Conservation (phyloP, 352 stramenopile genomes). For the Pythium phragmiticola region DNA sequence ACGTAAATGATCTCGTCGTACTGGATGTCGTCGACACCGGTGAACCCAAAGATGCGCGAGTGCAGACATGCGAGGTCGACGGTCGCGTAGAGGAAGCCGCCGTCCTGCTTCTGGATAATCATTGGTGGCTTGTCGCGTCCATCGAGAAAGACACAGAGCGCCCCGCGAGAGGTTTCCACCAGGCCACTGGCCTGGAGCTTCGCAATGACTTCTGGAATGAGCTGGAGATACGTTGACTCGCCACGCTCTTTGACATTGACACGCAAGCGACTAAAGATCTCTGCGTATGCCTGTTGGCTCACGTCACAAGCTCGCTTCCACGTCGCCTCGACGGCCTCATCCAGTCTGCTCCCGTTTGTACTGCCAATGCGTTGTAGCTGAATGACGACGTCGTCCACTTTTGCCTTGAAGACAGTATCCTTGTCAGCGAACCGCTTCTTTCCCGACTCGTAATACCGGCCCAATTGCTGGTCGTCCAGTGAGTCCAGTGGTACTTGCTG, state of each 20-base stretch:
- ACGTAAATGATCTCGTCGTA: conserved; percentile 86
- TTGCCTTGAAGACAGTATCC: conserved; percentile 53
- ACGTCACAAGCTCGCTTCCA: conserved; percentile 73
- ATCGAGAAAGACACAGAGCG: conserved; percentile 74
- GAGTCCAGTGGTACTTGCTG: conserved; percentile 42
- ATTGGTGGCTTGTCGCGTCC: conserved; percentile 70
- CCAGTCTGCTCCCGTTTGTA: conserved; percentile 18
- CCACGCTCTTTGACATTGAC: conserved; percentile 66
- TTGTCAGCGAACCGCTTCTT: conserved; percentile 43
- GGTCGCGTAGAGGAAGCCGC: conserved; percentile 78
- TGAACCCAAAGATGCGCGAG: conserved; percentile 71
- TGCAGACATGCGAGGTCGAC: conserved; percentile 71
- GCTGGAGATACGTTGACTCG: conserved; percentile 74
- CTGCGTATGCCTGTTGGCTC: conserved; percentile 61
- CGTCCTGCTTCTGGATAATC: conserved; percentile 81
- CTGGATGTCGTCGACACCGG: conserved; percentile 52
- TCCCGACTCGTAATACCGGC: conserved; percentile 66
- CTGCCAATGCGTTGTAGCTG: conserved; percentile 62
- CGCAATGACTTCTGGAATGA: conserved; percentile 49
- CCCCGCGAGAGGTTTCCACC: conserved; percentile 55
- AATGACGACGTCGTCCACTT: conserved; percentile 68
- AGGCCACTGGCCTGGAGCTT: conserved; percentile 46
- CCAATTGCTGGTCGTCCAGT: conserved; percentile 60
- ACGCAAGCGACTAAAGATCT: conserved; percentile 64
- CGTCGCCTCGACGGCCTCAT: conserved; percentile 39